Percentiles rank a stretch among this genome's conserved stretches.
Evolutionary conservation across 2,329 filamentous ascomycete species (phyloP).

Genomic region (Onygena corvina): DNA sequence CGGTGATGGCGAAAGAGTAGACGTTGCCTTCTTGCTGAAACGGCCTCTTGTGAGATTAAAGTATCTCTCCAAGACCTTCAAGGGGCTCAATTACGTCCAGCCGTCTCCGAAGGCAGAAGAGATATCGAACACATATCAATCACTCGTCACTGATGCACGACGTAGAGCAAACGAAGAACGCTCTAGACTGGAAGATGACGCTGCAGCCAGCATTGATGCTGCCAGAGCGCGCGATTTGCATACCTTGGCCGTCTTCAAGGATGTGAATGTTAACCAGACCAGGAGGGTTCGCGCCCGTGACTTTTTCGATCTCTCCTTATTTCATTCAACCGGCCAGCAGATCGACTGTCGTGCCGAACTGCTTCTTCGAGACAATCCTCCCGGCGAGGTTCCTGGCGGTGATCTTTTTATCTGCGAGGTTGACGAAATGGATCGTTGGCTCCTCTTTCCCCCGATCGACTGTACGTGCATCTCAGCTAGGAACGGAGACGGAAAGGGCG

Average conservation of each 20-base stretch:
- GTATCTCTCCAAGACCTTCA: slow-evolving; percentile 72
- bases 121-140: slow-evolving; percentile 53
- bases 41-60: slow-evolving; percentile 78
- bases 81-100: slow-evolving; percentile 40
- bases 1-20: slow-evolving; percentile 73
- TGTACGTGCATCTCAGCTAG: slow-evolving; percentile 64
- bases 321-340: slow-evolving; percentile 80
- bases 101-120: slow-evolving; percentile 44
- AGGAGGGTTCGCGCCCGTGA: slow-evolving; percentile 83
- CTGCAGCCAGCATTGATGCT: slow-evolving; percentile 70
- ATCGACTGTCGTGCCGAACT: slow-evolving; percentile 83
- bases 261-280: slow-evolving; percentile 58
- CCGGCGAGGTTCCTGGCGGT: slow-evolving; percentile 54
- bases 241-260: slow-evolving; percentile 59
- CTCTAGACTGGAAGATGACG: slow-evolving; percentile 68
- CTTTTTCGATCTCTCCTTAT: slow-evolving; percentile 71
- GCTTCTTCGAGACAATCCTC: slow-evolving; percentile 66
- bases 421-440: slow-evolving; percentile 63
- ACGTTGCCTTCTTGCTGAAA: slow-evolving; percentile 87
- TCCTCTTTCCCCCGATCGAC: slow-evolving; percentile 83
- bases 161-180: slow-evolving; percentile 61
- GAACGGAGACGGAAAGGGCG: slow-evolving; percentile 55
- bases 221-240: slow-evolving; percentile 66
- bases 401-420: slow-evolving; percentile 89
- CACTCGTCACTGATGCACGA: slow-evolving; percentile 63